A percentile compares a stretch with the other conserved stretches of the same genome.
These are phyloP conservation scores for Tolypocladium tundrense DNA, from an alignment of 2,329 filamentous ascomycete species.

Conservation along the genomic window DNA sequence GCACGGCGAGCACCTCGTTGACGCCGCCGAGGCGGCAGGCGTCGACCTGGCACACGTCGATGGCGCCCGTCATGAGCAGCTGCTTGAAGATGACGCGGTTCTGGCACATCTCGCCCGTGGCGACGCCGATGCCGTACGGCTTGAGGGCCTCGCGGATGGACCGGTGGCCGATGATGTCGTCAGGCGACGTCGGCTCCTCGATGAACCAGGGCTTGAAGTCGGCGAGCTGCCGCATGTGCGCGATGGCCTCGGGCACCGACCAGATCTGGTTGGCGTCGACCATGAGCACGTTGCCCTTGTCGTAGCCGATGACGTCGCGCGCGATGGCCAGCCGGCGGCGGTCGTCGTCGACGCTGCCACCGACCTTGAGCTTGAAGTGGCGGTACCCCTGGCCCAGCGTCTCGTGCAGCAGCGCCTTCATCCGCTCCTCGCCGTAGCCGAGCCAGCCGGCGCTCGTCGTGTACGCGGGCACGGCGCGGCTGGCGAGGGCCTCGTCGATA, in stretches of 20 bases:
- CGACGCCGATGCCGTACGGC: slow-evolving; percentile 68
- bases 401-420: slow-evolving; percentile 63
- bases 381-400: slow-evolving; percentile 67
- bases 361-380: slow-evolving; percentile 90
- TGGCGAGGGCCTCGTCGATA: slow-evolving; percentile 62
- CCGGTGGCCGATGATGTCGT: slow-evolving; percentile 83
- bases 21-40: slow-evolving; percentile 84
- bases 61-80: slow-evolving; percentile 66
- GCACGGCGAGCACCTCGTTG: slow-evolving; percentile 84
- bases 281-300: slow-evolving; percentile 78
- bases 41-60: slow-evolving; percentile 84
- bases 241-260: slow-evolving; percentile 82
- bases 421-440: slow-evolving; percentile 82
- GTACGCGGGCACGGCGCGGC: slow-evolving; percentile 75
- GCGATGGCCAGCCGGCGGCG: slow-evolving; percentile 61
- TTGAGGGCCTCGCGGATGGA: slow-evolving; percentile 71
- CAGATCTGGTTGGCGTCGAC: slow-evolving; percentile 90
- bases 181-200: slow-evolving; percentile 84
- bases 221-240: slow-evolving; percentile 71
- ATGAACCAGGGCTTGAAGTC: slow-evolving; percentile 91
- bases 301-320: slow-evolving; percentile 70
- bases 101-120: slow-evolving; percentile 92
- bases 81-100: slow-evolving; percentile 94
- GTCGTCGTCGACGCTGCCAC: slow-evolving; percentile 62
- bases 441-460: slow-evolving; percentile 87